Conservation (phyloP, 2,329 filamentous ascomycete genomes). For the Fusarium secorum region DNA sequence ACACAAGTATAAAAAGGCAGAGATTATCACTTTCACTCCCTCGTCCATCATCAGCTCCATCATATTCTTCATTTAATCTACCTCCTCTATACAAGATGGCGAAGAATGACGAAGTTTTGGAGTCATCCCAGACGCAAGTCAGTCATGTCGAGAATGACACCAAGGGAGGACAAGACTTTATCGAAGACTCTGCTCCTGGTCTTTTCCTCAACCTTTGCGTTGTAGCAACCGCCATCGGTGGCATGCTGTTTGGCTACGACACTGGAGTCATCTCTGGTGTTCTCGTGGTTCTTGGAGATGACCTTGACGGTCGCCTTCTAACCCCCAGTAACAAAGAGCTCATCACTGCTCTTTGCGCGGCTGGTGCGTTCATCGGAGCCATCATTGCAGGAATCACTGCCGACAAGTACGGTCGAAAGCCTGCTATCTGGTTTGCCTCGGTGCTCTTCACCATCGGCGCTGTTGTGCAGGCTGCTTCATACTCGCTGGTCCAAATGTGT, state of each 20-base stretch:
- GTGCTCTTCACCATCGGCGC: constrained; percentile 34
- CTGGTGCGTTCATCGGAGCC: constrained; percentile 41
- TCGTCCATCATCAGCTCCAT: background rate
- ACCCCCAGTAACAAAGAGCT: constrained; percentile 55
- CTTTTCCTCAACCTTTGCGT: background rate
- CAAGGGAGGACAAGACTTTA: background rate
- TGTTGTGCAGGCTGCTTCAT: constrained; percentile 36
- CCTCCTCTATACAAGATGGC: background rate
- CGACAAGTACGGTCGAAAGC: constrained; percentile 38
- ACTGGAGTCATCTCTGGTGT: constrained; percentile 51
- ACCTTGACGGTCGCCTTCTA: constrained; percentile 49
- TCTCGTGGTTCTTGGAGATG: constrained; percentile 35
- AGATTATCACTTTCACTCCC: background rate
- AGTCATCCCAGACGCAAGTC: background rate
- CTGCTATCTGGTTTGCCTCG: constrained; percentile 38
- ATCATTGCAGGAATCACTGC: constrained; percentile 37
- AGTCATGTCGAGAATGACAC: background rate
- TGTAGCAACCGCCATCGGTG: background rate
- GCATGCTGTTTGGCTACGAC: constrained; percentile 28
- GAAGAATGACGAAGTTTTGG: background rate
- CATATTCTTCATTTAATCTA: background rate
- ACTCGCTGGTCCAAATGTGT: constrained; percentile 38
- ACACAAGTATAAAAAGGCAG: background rate
- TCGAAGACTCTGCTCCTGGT: background rate
- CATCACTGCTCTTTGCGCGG: constrained; percentile 59